Base-by-base conservation (phyloP, 352 stramenopile species). In the Bremia lactucae region DNA sequence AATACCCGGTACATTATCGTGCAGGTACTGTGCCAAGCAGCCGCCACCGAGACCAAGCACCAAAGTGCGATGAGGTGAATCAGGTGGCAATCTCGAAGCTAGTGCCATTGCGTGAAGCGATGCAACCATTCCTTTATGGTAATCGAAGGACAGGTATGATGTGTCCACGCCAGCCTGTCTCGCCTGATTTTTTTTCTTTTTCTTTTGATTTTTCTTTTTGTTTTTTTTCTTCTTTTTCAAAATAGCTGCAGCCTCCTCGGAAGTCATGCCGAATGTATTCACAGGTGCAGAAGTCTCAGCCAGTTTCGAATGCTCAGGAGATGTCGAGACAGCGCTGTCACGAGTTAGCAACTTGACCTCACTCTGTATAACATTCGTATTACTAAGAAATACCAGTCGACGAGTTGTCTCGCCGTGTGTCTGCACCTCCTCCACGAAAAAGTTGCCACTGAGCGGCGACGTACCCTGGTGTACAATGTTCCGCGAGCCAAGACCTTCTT, bases 101-200 rank as follows among this genome's bases (percentile, higher is more conserved):
- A 70, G 43, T 26, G 55, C 72, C 11, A 47, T 43, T 6, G 65
- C 64, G 19, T 80, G 66, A 47, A 87, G 52, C 16, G 64, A 64
- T 13, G 68, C 72, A 9, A 83, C 48, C 62, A 92, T 87, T 28
- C 71, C 76, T 37, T 72, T 78, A 46, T 92, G 79, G 48, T 89
- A 90, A 14, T 83, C 72, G 19, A 88, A 90, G 0, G 63, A 63
- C 33, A 92, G 38, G 41, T 78, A 87, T 0, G 55, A 68, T 15
- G 60, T 57, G 40, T 88, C 74, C 18, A 90, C 62, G 8, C 44
- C 48, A 1, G 46, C 39, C 15, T 45, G 39, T n/a, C 49, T 62
- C 0, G 44, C 52, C 18, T 52, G 40, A 0, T 46, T 39, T 33
- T 67, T 71, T 36, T 65, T 67, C 38, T 65, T 65, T 41, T 68